Percentiles rank a stretch among this genome's conserved stretches.
These are phyloP conservation scores for Daldinia decipiens DNA, from an alignment of 495 filamentous ascomycete species.

Conservation along the genomic window DNA sequence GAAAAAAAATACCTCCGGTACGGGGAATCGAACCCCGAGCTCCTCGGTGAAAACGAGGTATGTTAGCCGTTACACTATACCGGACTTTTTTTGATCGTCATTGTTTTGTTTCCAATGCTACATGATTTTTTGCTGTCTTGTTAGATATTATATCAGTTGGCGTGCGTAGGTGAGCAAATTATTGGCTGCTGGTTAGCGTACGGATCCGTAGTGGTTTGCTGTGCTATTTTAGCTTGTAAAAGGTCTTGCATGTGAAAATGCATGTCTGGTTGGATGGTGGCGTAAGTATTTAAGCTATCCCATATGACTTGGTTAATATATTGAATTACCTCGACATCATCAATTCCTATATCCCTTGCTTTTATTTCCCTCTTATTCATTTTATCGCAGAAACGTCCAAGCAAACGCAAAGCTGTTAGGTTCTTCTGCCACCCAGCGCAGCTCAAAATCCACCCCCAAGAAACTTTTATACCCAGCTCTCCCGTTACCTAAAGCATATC, in stretches of 20 bases:
- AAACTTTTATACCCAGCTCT: not conserved
- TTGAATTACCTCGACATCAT: not conserved
- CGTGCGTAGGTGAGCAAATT: not conserved
- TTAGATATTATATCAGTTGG: conserved; percentile 2
- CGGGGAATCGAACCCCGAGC: conserved; percentile 64
- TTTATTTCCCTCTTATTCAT: not conserved
- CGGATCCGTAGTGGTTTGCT: not conserved
- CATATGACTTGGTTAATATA: not conserved
- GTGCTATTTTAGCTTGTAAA: conserved; percentile 15
- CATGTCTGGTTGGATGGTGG: not conserved
- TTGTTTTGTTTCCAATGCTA: too few relatives aligned
- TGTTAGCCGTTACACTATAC: conserved; percentile 62
- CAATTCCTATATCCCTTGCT: not conserved
- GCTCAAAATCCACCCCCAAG: not conserved
- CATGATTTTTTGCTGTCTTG: not conserved
- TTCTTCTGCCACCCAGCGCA: not conserved
- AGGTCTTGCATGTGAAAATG: conserved; percentile 2
- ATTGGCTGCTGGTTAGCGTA: not conserved
- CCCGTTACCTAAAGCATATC: not conserved
- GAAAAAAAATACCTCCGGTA: conserved; percentile 50
- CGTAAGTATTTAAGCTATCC: not conserved
- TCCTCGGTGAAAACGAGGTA: conserved; percentile 63
- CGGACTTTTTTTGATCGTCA: conserved; percentile 38
- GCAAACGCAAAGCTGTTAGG: not conserved
- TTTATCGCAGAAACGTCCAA: not conserved